Conservation (phyloP, 257 asterid species). For the Solanum sejunctum region DNA sequence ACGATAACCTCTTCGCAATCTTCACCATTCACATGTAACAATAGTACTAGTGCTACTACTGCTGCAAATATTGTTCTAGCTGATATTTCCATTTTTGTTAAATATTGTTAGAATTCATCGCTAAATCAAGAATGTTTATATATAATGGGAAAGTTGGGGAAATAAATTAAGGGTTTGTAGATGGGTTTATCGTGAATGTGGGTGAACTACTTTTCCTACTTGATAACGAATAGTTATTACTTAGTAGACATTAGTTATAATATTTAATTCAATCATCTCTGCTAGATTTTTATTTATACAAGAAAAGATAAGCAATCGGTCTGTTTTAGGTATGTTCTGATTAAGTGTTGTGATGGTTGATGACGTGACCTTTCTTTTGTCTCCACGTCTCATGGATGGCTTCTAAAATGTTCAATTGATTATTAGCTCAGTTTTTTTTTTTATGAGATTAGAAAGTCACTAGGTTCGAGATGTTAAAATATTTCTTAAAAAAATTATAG, state of each 20-base stretch:
- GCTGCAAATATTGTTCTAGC: neutral
- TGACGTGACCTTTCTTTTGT: neutral
- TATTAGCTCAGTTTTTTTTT: neutral
- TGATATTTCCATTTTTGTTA: neutral
- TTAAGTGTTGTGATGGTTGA: neutral
- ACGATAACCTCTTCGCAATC: slow-evolving; percentile 23
- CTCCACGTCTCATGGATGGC: neutral
- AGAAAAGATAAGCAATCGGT: neutral
- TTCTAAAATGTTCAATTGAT: neutral
- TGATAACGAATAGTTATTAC: neutral
- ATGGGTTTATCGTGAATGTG: slow-evolving; percentile 6
- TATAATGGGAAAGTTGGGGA: neutral
- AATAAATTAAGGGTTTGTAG: neutral
- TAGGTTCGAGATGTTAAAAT: too few species aligned
- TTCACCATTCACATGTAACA: slow-evolving; percentile 13
- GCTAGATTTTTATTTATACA: neutral
- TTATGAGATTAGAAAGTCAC: too few species aligned
- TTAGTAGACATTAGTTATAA: neutral
- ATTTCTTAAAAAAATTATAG: too few species aligned
- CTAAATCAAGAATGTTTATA: neutral
- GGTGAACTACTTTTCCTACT: slow-evolving; percentile 30
- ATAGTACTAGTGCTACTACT: neutral
- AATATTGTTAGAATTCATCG: neutral
- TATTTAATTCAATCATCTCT: neutral
- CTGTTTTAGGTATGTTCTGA: neutral